Evolutionary conservation across 805 yeast genomes (phyloP).

Genomic region (Candida nemodendra): DNA sequence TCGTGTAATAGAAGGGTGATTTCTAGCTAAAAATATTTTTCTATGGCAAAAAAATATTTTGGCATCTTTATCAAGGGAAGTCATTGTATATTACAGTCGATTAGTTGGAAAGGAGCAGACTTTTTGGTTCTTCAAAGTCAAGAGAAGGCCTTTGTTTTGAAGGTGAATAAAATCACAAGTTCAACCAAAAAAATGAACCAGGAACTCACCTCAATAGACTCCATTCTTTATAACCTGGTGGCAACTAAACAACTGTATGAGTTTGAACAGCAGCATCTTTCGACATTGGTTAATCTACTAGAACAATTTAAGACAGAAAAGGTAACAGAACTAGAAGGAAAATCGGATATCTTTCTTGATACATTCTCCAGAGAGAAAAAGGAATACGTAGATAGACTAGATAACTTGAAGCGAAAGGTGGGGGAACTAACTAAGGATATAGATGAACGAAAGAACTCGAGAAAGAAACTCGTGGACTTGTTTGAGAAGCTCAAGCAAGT

Average conservation of each 20-base stretch:
- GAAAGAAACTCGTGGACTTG: constrained; percentile 26
- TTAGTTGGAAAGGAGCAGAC: too few relatives aligned
- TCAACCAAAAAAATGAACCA: constrained; percentile 19
- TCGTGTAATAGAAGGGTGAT: too few relatives aligned
- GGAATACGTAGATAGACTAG: constrained; percentile 11
- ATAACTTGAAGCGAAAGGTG: constrained; percentile 11
- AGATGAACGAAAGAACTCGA: constrained; percentile 32
- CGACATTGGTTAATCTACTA: constrained; percentile 14
- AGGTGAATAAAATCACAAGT: too few relatives aligned
- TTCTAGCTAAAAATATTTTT: too few relatives aligned
- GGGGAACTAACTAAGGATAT: constrained; percentile 35
- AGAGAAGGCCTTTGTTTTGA: too few relatives aligned
- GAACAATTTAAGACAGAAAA: constrained; percentile 19
- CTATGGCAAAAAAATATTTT: too few relatives aligned
- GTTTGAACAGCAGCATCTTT: constrained; percentile 23
- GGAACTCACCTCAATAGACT: constrained; percentile 26
- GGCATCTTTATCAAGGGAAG: too few relatives aligned
- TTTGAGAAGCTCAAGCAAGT: constrained; percentile 27
- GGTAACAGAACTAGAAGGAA: constrained; percentile 14
- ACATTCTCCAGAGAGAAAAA: constrained; percentile 22
- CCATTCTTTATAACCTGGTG: constrained; percentile 24
- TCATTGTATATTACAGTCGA: too few relatives aligned
- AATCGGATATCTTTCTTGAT: constrained; percentile 18
- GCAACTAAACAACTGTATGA: constrained; percentile 28
- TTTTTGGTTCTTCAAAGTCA: too few relatives aligned